Conservation (phyloP, 805 yeast species). For the Ogataea allantospora region DNA sequence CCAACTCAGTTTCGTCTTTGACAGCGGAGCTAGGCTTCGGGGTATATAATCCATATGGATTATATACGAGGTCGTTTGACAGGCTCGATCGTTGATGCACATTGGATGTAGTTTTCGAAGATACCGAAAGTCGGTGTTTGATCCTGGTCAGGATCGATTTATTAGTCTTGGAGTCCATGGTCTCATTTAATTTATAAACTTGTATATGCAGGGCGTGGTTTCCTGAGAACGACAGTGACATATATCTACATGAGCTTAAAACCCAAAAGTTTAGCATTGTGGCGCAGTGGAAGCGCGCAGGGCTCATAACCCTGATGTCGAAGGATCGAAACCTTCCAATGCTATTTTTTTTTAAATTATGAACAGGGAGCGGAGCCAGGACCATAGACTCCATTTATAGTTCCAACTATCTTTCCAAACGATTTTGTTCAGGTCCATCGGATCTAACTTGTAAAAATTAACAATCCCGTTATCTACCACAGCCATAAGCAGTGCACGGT, state of each 20-base stretch:
- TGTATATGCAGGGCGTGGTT: too few species aligned
- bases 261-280: slow-evolving; percentile 62
- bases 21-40: slow-evolving; percentile 6
- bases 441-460: slow-evolving; percentile 51
- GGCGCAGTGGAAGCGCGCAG: slow-evolving; percentile 99
- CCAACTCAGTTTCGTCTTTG: neutral
- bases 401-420: neutral
- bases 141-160: neutral
- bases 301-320: slow-evolving; percentile 99
- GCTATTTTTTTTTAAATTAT: slow-evolving; percentile 50
- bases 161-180: neutral
- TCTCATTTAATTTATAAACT: neutral
- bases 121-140: slow-evolving; percentile 1
- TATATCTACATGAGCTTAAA: neutral
- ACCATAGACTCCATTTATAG: neutral
- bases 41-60: slow-evolving; percentile 57
- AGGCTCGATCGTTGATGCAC: neutral
- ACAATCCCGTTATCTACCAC: slow-evolving; percentile 73
- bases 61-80: slow-evolving; percentile 34
- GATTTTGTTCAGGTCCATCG: slow-evolving; percentile 32
- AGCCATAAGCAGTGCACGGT: slow-evolving; percentile 59
- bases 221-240: too few species aligned
- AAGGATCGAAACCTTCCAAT: slow-evolving; percentile 95
- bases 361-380: neutral
- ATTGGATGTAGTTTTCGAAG: too few species aligned